phyloP scores from a whole-genome alignment of 108 stramenopile species.

The Fragilaria radians region DNA sequence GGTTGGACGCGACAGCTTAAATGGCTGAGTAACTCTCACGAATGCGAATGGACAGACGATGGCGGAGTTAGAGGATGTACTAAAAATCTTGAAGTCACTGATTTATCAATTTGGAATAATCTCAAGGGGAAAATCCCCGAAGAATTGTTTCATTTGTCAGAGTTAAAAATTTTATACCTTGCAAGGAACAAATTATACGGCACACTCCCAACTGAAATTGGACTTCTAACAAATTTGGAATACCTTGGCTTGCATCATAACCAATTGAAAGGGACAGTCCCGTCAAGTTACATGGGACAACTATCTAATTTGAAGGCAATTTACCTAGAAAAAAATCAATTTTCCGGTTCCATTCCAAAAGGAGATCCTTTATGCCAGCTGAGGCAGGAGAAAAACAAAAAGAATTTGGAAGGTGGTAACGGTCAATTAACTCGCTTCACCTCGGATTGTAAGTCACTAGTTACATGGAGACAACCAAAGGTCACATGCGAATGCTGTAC shows the following conservation, averaged over 20 bases:
- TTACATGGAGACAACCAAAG: background rate
- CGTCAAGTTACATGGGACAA: background rate
- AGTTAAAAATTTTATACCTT: slow-evolving; percentile 7
- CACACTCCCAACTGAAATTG: slow-evolving; percentile 6
- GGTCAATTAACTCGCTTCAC: background rate
- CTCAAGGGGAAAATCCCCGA: background rate
- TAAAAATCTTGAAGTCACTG: background rate
- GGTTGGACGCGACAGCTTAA: background rate
- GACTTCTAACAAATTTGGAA: slow-evolving; percentile 17
- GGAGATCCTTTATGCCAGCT: slow-evolving; percentile 1
- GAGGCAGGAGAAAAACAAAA: background rate
- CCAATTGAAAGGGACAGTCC: slow-evolving; percentile 10
- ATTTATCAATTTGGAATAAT: slow-evolving; percentile 6
- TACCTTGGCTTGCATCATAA: slow-evolving; percentile 40
- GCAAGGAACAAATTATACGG: slow-evolving; percentile 21
- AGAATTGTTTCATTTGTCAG: background rate
- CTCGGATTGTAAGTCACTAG: background rate
- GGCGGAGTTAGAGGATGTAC: slow-evolving; percentile 2
- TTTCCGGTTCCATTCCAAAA: background rate
- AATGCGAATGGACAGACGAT: slow-evolving; percentile 4
- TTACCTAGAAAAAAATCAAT: slow-evolving; percentile 5
- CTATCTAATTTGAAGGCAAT: background rate
- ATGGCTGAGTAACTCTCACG: slow-evolving; percentile 1
- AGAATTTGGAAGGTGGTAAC: background rate
- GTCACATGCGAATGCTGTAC: slow-evolving; percentile 1